Base-by-base conservation (phyloP, 768 basidiomycete genomes). In the Mycena leptocephala region DNA sequence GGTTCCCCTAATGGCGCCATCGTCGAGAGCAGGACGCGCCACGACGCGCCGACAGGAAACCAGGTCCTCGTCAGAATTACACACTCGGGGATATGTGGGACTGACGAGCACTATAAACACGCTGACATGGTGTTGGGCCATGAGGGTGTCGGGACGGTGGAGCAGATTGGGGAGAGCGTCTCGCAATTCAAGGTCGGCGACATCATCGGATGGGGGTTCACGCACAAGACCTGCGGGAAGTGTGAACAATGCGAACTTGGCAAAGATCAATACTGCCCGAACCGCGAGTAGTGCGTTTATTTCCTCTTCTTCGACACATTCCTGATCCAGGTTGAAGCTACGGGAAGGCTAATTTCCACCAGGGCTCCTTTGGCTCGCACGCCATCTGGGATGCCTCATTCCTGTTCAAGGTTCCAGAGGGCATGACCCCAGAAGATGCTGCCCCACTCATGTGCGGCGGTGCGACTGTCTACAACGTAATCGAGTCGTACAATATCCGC, bases 101-200 rank as follows among this genome's bases (percentile, higher is more conserved):
- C 87, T 0, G 87, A 88, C 78, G 79, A 83, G 46, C 87, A 86
- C 65, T 83, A 80, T 74, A 82, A 80, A 73, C 13, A 66, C 11
- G 53, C 33, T 10, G 84, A 85, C 61, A 85, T 85, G 76, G 86
- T 39, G 10, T 82, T 87, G 28, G 85, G 87, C 1, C 87, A 87
- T 37, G 87, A 87, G 78, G 87, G 87, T 62, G 62, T 86, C 1
- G 87, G 87, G 1, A 22, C 82, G 24, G 82, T 87, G 16, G 68
- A 85, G 56, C 72, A 83, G 48, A 66, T 86, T 46, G 87, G 87
- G 2, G 30, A 64, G 1, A 63, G 13, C n/a, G 72, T 41, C 32
- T 61, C 46, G n/a, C 70, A 59, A 30, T 53, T 69, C 18, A 9
- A 20, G 39, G 82, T 84, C 9, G 86, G 85, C 2, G 86, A 87